Conservation (phyloP, 441 rosid genomes). For the Erodium trifolium region DNA sequence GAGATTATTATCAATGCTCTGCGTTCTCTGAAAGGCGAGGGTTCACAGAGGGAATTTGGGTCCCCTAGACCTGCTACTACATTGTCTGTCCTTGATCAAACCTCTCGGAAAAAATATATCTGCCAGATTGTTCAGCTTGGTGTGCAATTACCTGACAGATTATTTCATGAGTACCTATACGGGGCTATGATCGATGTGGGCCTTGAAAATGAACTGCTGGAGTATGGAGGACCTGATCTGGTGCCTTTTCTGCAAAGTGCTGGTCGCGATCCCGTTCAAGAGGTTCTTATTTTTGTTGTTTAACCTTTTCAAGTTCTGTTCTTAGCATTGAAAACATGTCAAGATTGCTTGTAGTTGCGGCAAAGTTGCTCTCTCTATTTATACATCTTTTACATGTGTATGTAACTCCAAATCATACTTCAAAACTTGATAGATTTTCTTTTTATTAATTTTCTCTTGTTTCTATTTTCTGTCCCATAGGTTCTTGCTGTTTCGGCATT, state of each 20-base stretch:
- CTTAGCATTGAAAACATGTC: constrained; percentile 11
- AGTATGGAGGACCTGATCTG: constrained; percentile 96
- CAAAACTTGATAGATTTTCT: background rate
- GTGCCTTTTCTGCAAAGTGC: constrained; percentile 86
- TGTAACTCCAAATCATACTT: background rate
- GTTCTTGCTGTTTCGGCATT: constrained; percentile 40
- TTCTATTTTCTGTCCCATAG: constrained; percentile 26
- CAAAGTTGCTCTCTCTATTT: background rate
- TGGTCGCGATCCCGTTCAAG: constrained; percentile 53
- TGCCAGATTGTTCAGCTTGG: constrained; percentile 95
- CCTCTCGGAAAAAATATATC: constrained; percentile 64
- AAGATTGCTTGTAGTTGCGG: background rate
- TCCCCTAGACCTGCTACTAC: constrained; percentile 47
- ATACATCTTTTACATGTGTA: background rate
- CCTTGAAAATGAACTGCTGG: constrained; percentile 85
- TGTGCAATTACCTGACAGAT: constrained; percentile 79
- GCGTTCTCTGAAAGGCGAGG: constrained; percentile 56
- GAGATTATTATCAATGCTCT: constrained; percentile 72
- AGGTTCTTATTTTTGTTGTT: constrained; percentile 36
- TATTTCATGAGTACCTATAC: constrained; percentile 77
- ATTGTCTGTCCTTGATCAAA: constrained; percentile 52
- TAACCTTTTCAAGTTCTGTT: constrained; percentile 7
- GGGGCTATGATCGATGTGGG: constrained; percentile 76
- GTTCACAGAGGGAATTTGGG: constrained; percentile 41
- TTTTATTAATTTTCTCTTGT: constrained; percentile 9